Evolutionary conservation across 2,329 filamentous ascomycete species (phyloP).

Genomic region (Verticillium isaacii): DNA sequence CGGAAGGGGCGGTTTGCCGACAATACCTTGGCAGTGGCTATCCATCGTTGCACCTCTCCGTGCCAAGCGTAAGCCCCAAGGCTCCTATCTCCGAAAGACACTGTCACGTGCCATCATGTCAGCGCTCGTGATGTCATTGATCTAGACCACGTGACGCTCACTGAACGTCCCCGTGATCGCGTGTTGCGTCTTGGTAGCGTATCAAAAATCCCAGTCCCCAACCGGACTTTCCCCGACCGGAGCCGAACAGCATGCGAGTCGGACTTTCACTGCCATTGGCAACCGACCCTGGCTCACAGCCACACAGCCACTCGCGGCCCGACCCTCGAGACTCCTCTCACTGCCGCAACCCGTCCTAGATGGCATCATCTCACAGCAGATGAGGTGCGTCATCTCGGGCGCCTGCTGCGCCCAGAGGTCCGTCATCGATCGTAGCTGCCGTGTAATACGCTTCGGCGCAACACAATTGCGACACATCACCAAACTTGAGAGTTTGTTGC

Average conservation of each 20-base stretch:
- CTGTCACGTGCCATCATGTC: too few relatives aligned
- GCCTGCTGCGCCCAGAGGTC: neutral
- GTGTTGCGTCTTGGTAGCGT: neutral
- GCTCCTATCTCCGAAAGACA: too few relatives aligned
- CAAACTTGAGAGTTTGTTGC: neutral
- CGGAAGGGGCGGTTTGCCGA: too few relatives aligned
- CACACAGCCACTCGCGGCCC: neutral
- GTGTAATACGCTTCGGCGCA: too few relatives aligned
- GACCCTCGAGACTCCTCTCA: neutral
- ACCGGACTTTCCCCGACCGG: neutral
- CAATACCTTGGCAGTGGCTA: too few relatives aligned
- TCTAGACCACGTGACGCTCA: neutral
- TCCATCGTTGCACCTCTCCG: too few relatives aligned
- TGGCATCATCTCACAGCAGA: neutral
- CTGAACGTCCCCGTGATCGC: neutral
- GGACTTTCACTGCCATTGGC: neutral
- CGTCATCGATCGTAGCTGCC: too few relatives aligned
- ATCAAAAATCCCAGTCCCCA: neutral
- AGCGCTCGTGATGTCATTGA: neutral
- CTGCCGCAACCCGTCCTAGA: neutral
- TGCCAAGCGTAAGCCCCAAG: too few relatives aligned
- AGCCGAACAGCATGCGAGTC: neutral
- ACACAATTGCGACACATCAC: too few relatives aligned
- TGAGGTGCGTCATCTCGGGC: neutral
- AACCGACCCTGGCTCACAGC: neutral